phyloP scores from a whole-genome alignment of 345 rosid species.

The Heritiera littoralis region DNA sequence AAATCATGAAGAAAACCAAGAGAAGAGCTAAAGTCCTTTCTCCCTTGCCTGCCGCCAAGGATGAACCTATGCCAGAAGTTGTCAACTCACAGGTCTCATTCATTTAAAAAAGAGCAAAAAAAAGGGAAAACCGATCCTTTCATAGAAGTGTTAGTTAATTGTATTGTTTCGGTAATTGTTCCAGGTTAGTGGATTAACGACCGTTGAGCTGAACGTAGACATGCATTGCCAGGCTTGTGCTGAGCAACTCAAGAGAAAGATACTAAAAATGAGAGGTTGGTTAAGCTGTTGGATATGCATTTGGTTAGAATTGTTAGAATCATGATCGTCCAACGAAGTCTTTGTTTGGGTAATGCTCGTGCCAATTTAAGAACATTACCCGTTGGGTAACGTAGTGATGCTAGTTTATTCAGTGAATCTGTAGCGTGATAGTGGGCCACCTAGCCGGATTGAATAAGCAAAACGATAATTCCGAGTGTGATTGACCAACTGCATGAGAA shows the following conservation, averaged over 20 bases:
- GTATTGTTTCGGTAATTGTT: not conserved
- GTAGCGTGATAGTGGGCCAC: not conserved
- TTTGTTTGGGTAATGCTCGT: too few species aligned
- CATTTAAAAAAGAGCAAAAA: not conserved
- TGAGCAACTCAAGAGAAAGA: conserved; percentile 77
- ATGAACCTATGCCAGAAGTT: conserved; percentile 67
- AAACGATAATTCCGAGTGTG: not conserved
- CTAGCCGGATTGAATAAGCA: not conserved
- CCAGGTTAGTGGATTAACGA: conserved; percentile 59
- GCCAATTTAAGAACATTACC: not conserved
- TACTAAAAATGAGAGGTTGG: conserved; percentile 87
- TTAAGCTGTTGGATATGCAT: not conserved
- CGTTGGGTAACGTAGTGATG: not conserved
- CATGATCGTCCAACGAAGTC: not conserved
- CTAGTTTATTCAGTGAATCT: not conserved
- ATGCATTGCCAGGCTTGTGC: conserved; percentile 99
- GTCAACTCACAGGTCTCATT: conserved; percentile 59
- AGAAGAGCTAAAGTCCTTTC: conserved; percentile 75
- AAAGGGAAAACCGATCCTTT: not conserved
- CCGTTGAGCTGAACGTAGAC: conserved; percentile 81
- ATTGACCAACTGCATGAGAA: not conserved
- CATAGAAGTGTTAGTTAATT: not conserved
- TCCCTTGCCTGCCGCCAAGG: conserved; percentile 71
- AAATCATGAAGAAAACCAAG: conserved; percentile 75
- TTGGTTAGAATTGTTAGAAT: not conserved